Percentiles rank a stretch among this genome's conserved stretches.
Conservation (phyloP, 495 filamentous ascomycete genomes). For the Neurospora sp. region DNA sequence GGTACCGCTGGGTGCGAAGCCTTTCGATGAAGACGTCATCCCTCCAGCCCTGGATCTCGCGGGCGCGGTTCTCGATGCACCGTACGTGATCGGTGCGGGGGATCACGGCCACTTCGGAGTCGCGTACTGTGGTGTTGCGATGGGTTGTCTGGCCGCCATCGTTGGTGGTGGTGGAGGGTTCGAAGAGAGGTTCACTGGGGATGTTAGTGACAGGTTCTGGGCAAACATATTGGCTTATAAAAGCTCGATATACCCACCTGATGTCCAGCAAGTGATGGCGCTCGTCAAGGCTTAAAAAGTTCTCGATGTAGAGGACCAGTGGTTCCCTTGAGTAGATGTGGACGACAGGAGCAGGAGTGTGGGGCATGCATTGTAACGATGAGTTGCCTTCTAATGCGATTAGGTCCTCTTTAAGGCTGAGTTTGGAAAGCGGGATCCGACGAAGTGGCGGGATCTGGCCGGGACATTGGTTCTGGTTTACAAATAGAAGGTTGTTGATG, state of each 20-base stretch:
- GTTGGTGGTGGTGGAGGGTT: slow-evolving; percentile 33
- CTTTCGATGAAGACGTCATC: slow-evolving; percentile 35
- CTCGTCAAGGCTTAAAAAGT: slow-evolving; percentile 28
- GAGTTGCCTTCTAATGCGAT: slow-evolving; percentile 29
- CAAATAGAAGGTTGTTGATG: slow-evolving; percentile 11
- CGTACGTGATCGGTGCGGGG: slow-evolving; percentile 30
- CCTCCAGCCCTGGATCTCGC: slow-evolving; percentile 36
- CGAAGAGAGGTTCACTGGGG: slow-evolving; percentile 29
- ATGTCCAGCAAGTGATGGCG: slow-evolving; percentile 32
- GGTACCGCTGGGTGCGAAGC: slow-evolving; percentile 34
- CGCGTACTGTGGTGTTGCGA: slow-evolving; percentile 27
- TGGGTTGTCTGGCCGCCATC: slow-evolving; percentile 24
- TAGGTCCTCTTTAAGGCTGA: slow-evolving; percentile 26
- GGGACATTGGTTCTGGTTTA: background rate
- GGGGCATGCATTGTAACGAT: slow-evolving; percentile 17
- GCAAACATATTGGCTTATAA: too few relatives aligned
- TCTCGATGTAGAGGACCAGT: slow-evolving; percentile 37
- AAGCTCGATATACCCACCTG: slow-evolving; percentile 17
- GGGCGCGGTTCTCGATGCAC: slow-evolving; percentile 34
- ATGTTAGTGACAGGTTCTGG: background rate
- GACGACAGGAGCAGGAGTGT: slow-evolving; percentile 17
- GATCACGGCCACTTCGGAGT: slow-evolving; percentile 39
- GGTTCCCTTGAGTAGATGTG: slow-evolving; percentile 34
- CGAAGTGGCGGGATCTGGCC: slow-evolving; percentile 10
- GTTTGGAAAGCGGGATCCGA: slow-evolving; percentile 28